Evolutionary conservation across 148 eudicot species (phyloP).

Genomic region (Nepenthes gracilis): DNA sequence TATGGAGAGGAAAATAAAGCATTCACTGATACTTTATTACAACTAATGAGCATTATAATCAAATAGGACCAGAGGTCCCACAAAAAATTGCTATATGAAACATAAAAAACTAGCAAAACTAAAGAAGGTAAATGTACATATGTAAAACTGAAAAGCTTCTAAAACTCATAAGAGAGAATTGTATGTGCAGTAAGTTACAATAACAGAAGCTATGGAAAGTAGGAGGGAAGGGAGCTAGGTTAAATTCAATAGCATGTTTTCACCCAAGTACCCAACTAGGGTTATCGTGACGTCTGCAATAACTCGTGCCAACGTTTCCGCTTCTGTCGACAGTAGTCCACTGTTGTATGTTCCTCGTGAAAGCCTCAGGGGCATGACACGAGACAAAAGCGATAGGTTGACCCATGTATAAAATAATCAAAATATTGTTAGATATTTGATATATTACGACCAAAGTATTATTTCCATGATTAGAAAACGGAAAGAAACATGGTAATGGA

Average conservation of each 20-base stretch:
- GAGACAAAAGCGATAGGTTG: slow-evolving; percentile 20
- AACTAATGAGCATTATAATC: too few species aligned
- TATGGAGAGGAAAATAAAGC: too few species aligned
- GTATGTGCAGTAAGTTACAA: slow-evolving; percentile 20
- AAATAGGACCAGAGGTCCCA: too few species aligned
- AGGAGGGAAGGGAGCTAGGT: slow-evolving; percentile 16
- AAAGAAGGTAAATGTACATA: too few species aligned
- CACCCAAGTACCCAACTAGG: slow-evolving; percentile 10
- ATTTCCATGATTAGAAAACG: too few species aligned
- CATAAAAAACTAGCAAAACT: too few species aligned
- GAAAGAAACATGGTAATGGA: too few species aligned
- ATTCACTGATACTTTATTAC: too few species aligned
- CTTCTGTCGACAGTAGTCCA: slow-evolving; percentile 24
- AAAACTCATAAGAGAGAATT: slow-evolving; percentile 16
- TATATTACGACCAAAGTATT: too few species aligned
- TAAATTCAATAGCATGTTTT: slow-evolving; percentile 13
- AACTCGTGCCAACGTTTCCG: slow-evolving; percentile 19
- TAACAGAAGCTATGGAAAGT: slow-evolving; percentile 13
- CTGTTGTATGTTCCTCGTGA: slow-evolving; percentile 19
- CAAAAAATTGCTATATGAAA: too few species aligned
- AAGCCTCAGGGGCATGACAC: slow-evolving; percentile 22
- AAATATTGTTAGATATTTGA: too few species aligned
- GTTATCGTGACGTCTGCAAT: slow-evolving; percentile 26
- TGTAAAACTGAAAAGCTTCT: too few species aligned
- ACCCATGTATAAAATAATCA: slow-evolving; percentile 10